Base-by-base conservation (phyloP, 2,329 filamentous ascomycete species). In the Emericellopsis atlantica region DNA sequence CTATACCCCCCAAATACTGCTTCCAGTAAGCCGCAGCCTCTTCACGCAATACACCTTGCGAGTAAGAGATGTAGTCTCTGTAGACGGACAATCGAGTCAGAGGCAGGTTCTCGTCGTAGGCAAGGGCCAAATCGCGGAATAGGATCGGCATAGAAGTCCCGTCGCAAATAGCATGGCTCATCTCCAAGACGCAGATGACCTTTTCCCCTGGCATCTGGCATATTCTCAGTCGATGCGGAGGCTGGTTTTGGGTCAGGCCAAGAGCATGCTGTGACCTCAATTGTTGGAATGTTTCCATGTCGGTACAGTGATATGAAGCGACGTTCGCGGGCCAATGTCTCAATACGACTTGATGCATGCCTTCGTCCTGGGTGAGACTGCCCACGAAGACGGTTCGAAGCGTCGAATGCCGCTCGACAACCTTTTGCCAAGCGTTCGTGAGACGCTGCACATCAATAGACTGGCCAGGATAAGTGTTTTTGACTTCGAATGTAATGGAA, bases 301-400 rank as follows among this genome's bases (percentile, higher is more conserved):
- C 35, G 4, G 37, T 24, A 12, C 46, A 43, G 12, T 48, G 41
- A 0, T 44, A 0, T 9, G 39, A 22, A 2, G 23, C 34, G 0
- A 47, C 11, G 2, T 40, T 34, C 8, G 36, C 35, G 5, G 7
- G 5, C n/a, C 45, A 18, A 0, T 41, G 26, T 18, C 35, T 48
- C 0, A 54, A 44, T 22, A 54, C 50, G 0, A 54, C 39, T 26
- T 54, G 52, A 10, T 43, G 29, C 4, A 52, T 44, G 1, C 10
- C 10, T 0, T 39, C 43, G 3, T 49, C 44, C 1, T 50, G 34
- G 1, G n/a, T 15, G 7, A 46, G 9, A 10, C 38, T 43, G 2
- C 44, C 45, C 3, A 50, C 9, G 24, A 54, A 53, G 3, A 45
- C 34, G 0, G 52, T 54, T 5, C 52, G 46, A 5, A 54, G 51